A percentile compares a stretch with the other conserved stretches of the same genome.
Conservation (phyloP, 176 grass and related monocot genomes). For the Puya raimondii region DNA sequence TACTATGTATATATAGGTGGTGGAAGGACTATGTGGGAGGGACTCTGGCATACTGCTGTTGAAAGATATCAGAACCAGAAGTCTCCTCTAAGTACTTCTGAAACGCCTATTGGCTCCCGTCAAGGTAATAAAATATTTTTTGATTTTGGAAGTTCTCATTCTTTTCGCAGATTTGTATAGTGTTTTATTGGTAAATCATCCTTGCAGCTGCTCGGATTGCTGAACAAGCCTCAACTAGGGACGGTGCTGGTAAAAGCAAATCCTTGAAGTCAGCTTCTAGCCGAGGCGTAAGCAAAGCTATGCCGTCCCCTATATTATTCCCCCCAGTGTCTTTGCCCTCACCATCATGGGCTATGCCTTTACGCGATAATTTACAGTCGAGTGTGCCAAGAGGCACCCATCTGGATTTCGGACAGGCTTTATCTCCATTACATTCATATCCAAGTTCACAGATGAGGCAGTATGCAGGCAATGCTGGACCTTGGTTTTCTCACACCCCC, state of each 20-base stretch:
- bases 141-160: constrained; percentile 14
- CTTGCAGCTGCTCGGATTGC: constrained; percentile 9
- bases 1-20: constrained; percentile 28
- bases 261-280: constrained; percentile 24
- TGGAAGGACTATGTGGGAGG: constrained; percentile 68
- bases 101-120: constrained; percentile 46
- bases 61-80: constrained; percentile 76
- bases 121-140: constrained; percentile 35
- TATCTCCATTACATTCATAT: constrained; percentile 57
- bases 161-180: not conserved
- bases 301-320: constrained; percentile 24
- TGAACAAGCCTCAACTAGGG: constrained; percentile 25
- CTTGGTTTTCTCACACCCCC: constrained; percentile 56
- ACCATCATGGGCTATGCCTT: constrained; percentile 35
- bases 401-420: constrained; percentile 68
- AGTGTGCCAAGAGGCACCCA: constrained; percentile 58
- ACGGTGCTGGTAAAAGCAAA: constrained; percentile 27
- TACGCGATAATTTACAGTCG: constrained; percentile 34
- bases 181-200: constrained; percentile 15
- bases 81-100: constrained; percentile 37
- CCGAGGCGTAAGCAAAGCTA: constrained; percentile 45
- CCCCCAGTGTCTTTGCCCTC: constrained; percentile 31
- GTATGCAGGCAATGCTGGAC: constrained; percentile 26
- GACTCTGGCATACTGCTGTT: constrained; percentile 49
- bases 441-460: constrained; percentile 53